Conservation (phyloP, 441 rosid genomes). For the Populus tomentosa region DNA sequence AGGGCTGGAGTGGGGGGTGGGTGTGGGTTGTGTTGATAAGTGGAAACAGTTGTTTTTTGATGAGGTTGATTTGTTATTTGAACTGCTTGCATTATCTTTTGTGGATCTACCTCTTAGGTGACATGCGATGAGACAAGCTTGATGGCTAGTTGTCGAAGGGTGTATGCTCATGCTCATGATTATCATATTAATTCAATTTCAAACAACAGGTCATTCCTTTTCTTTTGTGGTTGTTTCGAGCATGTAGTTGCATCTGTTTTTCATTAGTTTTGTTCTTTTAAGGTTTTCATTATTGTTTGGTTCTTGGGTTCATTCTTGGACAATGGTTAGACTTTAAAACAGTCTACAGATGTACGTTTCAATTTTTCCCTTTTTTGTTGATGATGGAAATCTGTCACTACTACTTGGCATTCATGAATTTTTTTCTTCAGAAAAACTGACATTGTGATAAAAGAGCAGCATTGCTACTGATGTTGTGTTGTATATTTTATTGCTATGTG, state of each 20-base stretch:
- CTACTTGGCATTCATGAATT: background rate
- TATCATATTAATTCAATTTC: slow-evolving; percentile 99
- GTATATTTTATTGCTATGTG: background rate
- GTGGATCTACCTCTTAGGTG: slow-evolving; percentile 42
- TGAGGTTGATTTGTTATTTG: background rate
- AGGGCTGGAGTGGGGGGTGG: background rate
- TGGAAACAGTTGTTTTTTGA: background rate
- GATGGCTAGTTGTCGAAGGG: slow-evolving; percentile 89
- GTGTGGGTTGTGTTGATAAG: background rate
- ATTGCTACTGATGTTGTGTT: background rate
- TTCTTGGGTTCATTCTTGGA: background rate
- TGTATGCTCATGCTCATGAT: slow-evolving; percentile 97
- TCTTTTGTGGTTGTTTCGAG: background rate
- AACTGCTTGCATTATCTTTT: slow-evolving; percentile 15
- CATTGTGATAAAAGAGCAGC: background rate
- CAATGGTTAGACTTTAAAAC: background rate
- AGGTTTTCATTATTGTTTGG: background rate
- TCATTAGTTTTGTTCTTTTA: background rate
- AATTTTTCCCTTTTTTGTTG: slow-evolving; percentile 9
- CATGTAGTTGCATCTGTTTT: background rate
- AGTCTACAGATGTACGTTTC: background rate
- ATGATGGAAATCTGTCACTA: background rate
- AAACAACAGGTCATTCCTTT: slow-evolving; percentile 64
- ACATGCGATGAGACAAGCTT: slow-evolving; percentile 77
- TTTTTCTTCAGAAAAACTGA: background rate